Conservation (phyloP, 148 eudicot species). For the Bassia scoparia region DNA sequence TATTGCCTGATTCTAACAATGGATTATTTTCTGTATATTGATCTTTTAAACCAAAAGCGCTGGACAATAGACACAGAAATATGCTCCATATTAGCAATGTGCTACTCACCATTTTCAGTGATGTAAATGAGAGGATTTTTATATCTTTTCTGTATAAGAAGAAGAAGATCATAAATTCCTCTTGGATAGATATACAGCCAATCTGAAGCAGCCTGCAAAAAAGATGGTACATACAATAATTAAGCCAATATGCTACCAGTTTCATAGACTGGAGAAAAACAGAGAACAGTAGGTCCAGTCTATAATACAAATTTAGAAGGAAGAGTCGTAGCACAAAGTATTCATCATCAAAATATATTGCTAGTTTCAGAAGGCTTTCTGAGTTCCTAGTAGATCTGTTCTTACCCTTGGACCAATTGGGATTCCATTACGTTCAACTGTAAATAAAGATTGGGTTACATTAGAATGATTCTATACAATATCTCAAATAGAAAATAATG, state of each 20-base stretch:
- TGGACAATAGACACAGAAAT: neutral
- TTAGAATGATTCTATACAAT: neutral
- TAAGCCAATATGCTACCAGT: neutral
- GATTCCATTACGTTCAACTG: constrained; percentile 24
- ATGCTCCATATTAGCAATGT: neutral
- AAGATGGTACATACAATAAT: neutral
- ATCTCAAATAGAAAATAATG: neutral
- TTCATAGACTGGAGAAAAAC: neutral
- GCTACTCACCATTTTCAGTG: constrained; percentile 35
- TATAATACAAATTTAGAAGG: neutral
- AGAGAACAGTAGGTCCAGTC: neutral
- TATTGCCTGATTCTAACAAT: neutral
- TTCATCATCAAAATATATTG: neutral
- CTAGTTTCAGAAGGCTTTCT: neutral
- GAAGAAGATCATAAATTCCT: constrained; percentile 28
- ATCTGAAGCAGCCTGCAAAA: constrained; percentile 26
- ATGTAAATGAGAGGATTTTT: constrained; percentile 30
- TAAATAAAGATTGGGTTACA: constrained; percentile 4
- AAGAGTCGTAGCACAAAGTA: neutral
- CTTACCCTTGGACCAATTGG: constrained; percentile 27
- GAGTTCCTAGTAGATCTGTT: neutral
- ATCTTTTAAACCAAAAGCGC: neutral
- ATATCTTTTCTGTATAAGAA: constrained; percentile 19
- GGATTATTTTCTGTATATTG: neutral
- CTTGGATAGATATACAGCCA: constrained; percentile 34